phyloP scores from a whole-genome alignment of 305 asterid genomes.

The Petunia hybrid region DNA sequence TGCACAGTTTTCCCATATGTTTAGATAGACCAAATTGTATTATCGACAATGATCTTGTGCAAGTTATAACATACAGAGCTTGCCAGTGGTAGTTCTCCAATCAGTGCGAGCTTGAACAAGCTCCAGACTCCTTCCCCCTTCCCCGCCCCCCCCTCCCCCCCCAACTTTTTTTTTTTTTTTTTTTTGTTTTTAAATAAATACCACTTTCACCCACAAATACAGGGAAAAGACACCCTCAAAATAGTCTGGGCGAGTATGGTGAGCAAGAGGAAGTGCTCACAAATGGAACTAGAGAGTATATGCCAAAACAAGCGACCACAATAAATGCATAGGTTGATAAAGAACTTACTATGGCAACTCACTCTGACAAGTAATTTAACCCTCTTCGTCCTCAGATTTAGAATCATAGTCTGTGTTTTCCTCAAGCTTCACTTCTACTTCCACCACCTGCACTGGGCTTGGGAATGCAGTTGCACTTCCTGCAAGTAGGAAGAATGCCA shows the following conservation, averaged over 20 bases:
- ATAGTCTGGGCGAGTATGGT: background rate
- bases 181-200: no score
- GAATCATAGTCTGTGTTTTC: slow-evolving; percentile 41
- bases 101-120: background rate
- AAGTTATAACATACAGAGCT: background rate
- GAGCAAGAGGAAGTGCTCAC: slow-evolving; percentile 4
- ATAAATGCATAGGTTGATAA: slow-evolving; percentile 23
- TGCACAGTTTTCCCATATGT: background rate
- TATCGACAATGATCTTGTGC: background rate
- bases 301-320: background rate
- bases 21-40: background rate
- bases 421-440: slow-evolving; percentile 49
- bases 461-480: slow-evolving; percentile 58
- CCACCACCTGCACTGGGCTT: slow-evolving; percentile 42
- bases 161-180: no score
- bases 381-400: slow-evolving; percentile 60
- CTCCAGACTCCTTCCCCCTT: background rate
- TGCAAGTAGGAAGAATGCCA: slow-evolving; percentile 39
- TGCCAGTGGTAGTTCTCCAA: background rate
- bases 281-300: background rate
- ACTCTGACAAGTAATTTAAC: slow-evolving; percentile 35
- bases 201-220: background rate
- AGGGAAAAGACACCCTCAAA: background rate
- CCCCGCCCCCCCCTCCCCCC: background rate
- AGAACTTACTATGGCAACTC: slow-evolving; percentile 45